Base-by-base conservation (phyloP, 805 yeast genomes). In the Ogataea kodamae region DNA sequence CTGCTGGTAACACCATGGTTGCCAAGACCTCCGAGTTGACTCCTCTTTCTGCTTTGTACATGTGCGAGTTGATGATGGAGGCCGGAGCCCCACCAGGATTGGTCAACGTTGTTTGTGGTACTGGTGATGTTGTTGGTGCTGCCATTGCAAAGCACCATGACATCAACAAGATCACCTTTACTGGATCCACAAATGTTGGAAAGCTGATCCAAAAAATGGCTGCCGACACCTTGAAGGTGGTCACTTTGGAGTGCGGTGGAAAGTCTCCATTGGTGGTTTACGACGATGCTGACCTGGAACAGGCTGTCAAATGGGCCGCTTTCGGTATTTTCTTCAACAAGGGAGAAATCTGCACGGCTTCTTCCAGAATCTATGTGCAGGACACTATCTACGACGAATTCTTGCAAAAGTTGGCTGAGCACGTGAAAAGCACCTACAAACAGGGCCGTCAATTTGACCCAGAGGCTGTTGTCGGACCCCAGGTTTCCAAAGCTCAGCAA, bases 341-440 rank as follows among this genome's bases (percentile, higher is more conserved):
- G 55, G 97, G 97, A 65, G 96, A 90, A 68, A 89, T 86, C 39
- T 89, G 97, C 67, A 82, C 88, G 56, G 97, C 96, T 22, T 94
- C 95, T 46, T 87, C 96, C 37, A 79, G 97, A 65, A 67, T 88
- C 46, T 84, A 86, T 59, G 81, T 89, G 40, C 96, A 89, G 64
- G 94, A 83, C 46, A 74, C 76, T 22, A 70, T 87, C 49, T 85
- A 89, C 64, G 96, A 89, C 45, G 70, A 80, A 60, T 75, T 87
- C 44, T 59, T 87, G 38, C 70, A 65, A 21, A 78, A 70, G 46
- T 76, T 84, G 57, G 68, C 67, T 49, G 55, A 57, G 25, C 72
- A 72, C 37, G 72, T 78, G 30, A 73, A 74, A 40, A 57, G 54
- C 42, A 60, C 61, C 30, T 77, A 78, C 59, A 78, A 82, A 39